Percentiles rank a stretch among this genome's conserved stretches.
Conservation (phyloP, 2,329 filamentous ascomycete genomes). For the Arthrobotrys conoides region DNA sequence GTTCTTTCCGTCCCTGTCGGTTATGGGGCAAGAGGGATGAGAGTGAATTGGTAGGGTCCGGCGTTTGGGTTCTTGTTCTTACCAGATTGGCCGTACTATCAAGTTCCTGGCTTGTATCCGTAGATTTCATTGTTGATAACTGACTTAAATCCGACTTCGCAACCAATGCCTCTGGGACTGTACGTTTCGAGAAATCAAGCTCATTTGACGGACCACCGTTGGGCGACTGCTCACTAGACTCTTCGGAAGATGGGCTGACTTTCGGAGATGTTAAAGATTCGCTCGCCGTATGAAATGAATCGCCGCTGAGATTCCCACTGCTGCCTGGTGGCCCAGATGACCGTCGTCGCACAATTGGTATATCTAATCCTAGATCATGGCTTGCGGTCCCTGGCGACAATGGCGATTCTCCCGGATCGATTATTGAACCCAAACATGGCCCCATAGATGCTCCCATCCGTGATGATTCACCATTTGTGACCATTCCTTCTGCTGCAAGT, state of each 20-base stretch:
- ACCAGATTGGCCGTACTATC: constrained; percentile 60
- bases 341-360: constrained; percentile 41
- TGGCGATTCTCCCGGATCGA: constrained; percentile 42
- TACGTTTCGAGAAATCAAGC: constrained; percentile 57
- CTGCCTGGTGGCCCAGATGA: constrained; percentile 42
- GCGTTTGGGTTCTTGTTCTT: constrained; percentile 61
- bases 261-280: constrained; percentile 49
- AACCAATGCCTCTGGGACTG: constrained; percentile 32
- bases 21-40: constrained; percentile 64
- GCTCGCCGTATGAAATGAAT: constrained; percentile 58
- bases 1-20: constrained; percentile 62
- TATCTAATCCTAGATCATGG: constrained; percentile 46
- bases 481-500: constrained; percentile 31
- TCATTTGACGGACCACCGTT: constrained; percentile 46
- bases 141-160: constrained; percentile 51
- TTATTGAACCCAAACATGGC: constrained; percentile 2
- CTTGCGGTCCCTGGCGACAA: constrained; percentile 7
- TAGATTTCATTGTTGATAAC: constrained; percentile 53
- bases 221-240: constrained; percentile 23
- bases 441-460: constrained; percentile 18
- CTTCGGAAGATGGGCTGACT: constrained; percentile 43
- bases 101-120: constrained; percentile 59
- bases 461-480: constrained; percentile 40
- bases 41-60: constrained; percentile 64
- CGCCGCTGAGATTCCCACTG: constrained; percentile 53